A percentile compares a stretch with the other conserved stretches of the same genome.
phyloP scores from a whole-genome alignment of 345 rosid genomes.

The Lepidium aucheri region DNA sequence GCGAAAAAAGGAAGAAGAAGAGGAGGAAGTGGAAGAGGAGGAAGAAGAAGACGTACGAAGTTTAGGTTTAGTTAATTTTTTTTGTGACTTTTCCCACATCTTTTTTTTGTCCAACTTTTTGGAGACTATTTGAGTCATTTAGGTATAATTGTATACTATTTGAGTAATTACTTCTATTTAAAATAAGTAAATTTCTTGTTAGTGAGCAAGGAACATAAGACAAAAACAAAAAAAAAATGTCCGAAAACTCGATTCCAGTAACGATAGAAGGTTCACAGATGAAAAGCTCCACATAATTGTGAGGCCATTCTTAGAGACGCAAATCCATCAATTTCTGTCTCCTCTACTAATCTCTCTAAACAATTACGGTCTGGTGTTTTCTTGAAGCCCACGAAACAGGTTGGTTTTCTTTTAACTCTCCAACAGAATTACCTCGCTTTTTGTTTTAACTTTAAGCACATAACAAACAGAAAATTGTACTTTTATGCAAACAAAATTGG shows the following conservation, averaged over 20 bases:
- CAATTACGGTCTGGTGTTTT: conserved; percentile 37
- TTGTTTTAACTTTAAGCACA: neutral
- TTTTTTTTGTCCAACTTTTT: too few species aligned
- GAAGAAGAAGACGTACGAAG: too few species aligned
- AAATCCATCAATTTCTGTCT: conserved; percentile 25
- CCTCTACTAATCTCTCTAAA: conserved; percentile 27
- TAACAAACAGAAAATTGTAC: too few species aligned
- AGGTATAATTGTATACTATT: too few species aligned
- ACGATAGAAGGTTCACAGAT: neutral
- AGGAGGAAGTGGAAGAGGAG: too few species aligned
- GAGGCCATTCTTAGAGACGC: conserved; percentile 43
- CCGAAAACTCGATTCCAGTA: neutral
- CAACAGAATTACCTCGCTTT: neutral
- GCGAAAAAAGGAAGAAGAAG: too few species aligned
- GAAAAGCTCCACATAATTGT: conserved; percentile 32
- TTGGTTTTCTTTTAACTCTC: neutral
- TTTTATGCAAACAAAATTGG: neutral
- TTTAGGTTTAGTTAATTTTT: too few species aligned
- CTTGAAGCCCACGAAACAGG: conserved; percentile 40
- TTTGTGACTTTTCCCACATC: too few species aligned
- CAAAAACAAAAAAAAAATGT: neutral
- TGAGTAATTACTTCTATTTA: too few species aligned
- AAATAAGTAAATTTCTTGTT: neutral
- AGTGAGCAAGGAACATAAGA: neutral
- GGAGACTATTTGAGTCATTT: too few species aligned